Conservation (phyloP, 169 alveolate genomes). For the Plasmodium blacklocki region DNA sequence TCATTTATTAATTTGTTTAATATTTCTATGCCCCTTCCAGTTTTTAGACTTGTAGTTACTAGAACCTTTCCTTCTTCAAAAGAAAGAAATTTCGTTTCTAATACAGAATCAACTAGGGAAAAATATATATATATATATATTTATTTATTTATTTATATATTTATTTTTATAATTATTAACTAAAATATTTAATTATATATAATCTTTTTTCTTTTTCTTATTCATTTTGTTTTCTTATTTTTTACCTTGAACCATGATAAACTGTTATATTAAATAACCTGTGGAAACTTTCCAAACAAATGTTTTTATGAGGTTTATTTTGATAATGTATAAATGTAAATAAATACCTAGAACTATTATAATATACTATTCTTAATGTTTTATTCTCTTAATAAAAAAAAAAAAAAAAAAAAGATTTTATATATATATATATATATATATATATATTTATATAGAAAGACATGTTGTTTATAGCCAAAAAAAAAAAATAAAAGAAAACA, state of each 20-base stretch:
- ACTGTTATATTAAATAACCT: not conserved
- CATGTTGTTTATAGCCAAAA: too few relatives aligned
- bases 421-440: too few relatives aligned
- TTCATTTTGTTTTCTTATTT: not conserved
- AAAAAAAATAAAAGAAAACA: too few relatives aligned
- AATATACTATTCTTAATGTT: too few relatives aligned
- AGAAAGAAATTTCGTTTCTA: constrained; percentile 34
- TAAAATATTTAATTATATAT: not conserved
- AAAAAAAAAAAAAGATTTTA: too few relatives aligned
- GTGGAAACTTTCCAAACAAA: too few relatives aligned
- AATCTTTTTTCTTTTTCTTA: not conserved
- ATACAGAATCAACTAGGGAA: constrained; percentile 14
- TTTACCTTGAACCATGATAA: not conserved
- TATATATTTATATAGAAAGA: too few relatives aligned
- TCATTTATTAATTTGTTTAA: constrained; percentile 30
- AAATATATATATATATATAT: not conserved
- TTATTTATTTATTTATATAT: not conserved
- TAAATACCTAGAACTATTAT: too few relatives aligned
- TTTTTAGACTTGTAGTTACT: constrained; percentile 36
- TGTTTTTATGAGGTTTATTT: too few relatives aligned
- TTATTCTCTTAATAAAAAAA: too few relatives aligned
- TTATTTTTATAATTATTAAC: not conserved
- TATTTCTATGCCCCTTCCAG: constrained; percentile 71
- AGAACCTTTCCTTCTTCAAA: constrained; percentile 69
- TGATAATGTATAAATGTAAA: too few relatives aligned